A percentile compares a stretch with the other conserved stretches of the same genome.
Evolutionary conservation across 78 protist species (phyloP).

Genomic region (Paulinella micropora): DNA sequence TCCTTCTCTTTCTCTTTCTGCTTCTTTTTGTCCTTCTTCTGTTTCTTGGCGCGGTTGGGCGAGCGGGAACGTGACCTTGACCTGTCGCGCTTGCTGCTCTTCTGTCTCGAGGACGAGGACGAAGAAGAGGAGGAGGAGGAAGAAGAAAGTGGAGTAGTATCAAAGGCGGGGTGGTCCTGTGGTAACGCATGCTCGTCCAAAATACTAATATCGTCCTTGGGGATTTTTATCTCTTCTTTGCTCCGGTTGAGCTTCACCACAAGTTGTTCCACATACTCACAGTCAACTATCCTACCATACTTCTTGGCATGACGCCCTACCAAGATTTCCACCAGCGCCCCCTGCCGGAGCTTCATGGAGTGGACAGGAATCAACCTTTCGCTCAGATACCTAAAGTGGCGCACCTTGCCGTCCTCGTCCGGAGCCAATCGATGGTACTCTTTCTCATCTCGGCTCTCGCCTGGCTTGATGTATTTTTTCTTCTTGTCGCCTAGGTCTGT

Average conservation of each 20-base stretch:
- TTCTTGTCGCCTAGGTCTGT: background rate
- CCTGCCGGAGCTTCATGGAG: background rate
- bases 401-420: constrained; percentile 9
- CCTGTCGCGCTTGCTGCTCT: background rate
- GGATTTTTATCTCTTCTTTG: background rate
- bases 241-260: background rate
- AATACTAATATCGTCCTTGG: background rate
- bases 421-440: background rate
- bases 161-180: background rate
- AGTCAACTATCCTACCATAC: background rate
- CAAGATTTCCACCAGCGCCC: background rate
- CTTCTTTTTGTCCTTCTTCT: background rate
- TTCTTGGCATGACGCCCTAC: constrained; percentile 1
- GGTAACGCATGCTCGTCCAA: background rate
- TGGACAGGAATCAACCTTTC: background rate
- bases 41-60: no score
- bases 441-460: constrained; percentile 16
- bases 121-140: no score
- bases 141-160: no score
- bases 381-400: constrained; percentile 5
- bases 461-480: constrained; percentile 2
- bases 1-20: background rate
- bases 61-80: no score
- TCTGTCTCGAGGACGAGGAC: background rate
- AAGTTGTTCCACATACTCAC: background rate